A percentile compares a stretch with the other conserved stretches of the same genome.
Conservation (phyloP, 768 basidiomycete genomes). For the Phanerochaete sordida region DNA sequence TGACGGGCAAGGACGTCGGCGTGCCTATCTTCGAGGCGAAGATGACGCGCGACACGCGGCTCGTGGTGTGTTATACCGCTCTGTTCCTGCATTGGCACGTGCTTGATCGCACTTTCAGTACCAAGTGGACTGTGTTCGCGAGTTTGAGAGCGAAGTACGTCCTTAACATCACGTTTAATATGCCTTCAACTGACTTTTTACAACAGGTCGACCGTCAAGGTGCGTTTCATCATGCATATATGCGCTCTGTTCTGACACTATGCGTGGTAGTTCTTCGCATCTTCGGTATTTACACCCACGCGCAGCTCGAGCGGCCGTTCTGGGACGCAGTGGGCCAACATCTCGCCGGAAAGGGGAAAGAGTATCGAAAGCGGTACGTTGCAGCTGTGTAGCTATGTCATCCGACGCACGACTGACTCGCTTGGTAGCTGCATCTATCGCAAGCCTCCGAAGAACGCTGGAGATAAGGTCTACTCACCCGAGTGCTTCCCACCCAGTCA, state of each 20-base stretch:
- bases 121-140: slow-evolving; percentile 23
- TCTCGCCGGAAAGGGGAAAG: slow-evolving; percentile 40
- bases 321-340: slow-evolving; percentile 46
- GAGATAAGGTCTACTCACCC: slow-evolving; percentile 45
- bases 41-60: slow-evolving; percentile 39
- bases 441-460: slow-evolving; percentile 28
- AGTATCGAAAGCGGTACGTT: slow-evolving; percentile 49
- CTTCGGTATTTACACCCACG: slow-evolving; percentile 49
- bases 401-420: neutral
- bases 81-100: no score
- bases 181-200: neutral
- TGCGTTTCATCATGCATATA: slow-evolving; percentile 10
- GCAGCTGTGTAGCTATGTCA: neutral
- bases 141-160: slow-evolving; percentile 20
- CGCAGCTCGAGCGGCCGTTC: slow-evolving; percentile 39
- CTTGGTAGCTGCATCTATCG: slow-evolving; percentile 44
- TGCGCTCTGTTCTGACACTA: neutral
- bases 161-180: neutral
- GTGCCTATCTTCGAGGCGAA: slow-evolving; percentile 70
- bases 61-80: slow-evolving; percentile 19
- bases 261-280: slow-evolving; percentile 38
- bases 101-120: slow-evolving; percentile 16
- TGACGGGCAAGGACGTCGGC: slow-evolving; percentile 40
- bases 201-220: slow-evolving; percentile 37
- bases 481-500: slow-evolving; percentile 47